phyloP scores from a whole-genome alignment of 2,329 filamentous ascomycete genomes.

The Xylariaceae sp. region DNA sequence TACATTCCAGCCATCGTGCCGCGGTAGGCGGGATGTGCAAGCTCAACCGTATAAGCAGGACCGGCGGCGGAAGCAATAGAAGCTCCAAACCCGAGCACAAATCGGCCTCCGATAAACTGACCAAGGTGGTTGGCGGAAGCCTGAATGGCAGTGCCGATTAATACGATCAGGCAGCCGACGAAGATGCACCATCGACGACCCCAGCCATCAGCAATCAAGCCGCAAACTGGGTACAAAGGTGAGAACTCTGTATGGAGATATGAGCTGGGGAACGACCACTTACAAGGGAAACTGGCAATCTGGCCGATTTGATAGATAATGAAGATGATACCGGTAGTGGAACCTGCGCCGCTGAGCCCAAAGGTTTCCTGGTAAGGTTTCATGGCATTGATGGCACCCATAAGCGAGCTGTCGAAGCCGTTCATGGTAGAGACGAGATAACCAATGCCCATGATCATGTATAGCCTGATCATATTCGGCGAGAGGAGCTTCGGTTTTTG shows the following conservation, averaged over 20 bases:
- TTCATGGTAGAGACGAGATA: constrained; percentile 58
- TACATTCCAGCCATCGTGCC: constrained; percentile 66
- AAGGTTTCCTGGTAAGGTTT: constrained; percentile 56
- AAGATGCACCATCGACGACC: constrained; percentile 63
- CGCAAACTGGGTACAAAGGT: constrained; percentile 44
- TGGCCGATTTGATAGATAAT: constrained; percentile 58
- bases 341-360: constrained; percentile 52
- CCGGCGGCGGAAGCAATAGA: constrained; percentile 64
- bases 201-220: constrained; percentile 56
- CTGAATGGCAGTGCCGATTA: constrained; percentile 58
- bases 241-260: neutral
- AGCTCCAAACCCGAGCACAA: constrained; percentile 63
- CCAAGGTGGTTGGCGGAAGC: constrained; percentile 51
- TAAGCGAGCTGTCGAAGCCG: constrained; percentile 63
- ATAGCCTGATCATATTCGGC: constrained; percentile 44
- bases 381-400: constrained; percentile 60
- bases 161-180: constrained; percentile 57
- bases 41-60: constrained; percentile 68
- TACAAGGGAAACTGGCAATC: constrained; percentile 55
- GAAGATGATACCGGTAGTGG: constrained; percentile 52
- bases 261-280: neutral
- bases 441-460: constrained; percentile 47
- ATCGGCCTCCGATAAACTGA: constrained; percentile 63
- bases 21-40: constrained; percentile 67
- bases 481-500: constrained; percentile 45